A percentile compares a stretch with the other conserved stretches of the same genome.
These are phyloP conservation scores for Colletotrichum lupini DNA, from an alignment of 2,329 filamentous ascomycete species.

Conservation along the genomic window DNA sequence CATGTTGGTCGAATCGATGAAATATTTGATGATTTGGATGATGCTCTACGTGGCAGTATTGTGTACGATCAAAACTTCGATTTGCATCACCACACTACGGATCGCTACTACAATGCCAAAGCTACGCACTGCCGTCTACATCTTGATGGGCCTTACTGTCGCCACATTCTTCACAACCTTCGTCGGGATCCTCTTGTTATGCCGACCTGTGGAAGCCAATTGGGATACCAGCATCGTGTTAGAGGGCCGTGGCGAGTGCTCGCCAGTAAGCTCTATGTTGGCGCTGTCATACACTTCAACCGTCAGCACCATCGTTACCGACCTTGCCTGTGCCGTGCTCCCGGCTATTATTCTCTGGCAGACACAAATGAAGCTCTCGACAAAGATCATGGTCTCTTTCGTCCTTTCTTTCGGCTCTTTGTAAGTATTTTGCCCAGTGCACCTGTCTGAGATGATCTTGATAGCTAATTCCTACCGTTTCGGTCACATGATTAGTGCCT, in stretches of 20 bases:
- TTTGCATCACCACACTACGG: slow-evolving; percentile 48
- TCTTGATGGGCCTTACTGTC: slow-evolving; percentile 33
- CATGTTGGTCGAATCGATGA: slow-evolving; percentile 34
- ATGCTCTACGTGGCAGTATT: slow-evolving; percentile 39
- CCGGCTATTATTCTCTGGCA: slow-evolving; percentile 46
- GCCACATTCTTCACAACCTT: slow-evolving; percentile 44
- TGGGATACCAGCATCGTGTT: slow-evolving; percentile 43
- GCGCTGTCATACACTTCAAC: slow-evolving; percentile 43
- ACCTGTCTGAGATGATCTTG: background rate
- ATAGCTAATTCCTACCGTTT: background rate
- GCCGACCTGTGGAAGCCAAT: slow-evolving; percentile 38
- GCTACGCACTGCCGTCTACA: slow-evolving; percentile 39
- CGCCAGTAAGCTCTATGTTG: slow-evolving; percentile 37
- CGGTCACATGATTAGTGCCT: slow-evolving; percentile 33
- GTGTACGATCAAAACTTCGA: slow-evolving; percentile 45
- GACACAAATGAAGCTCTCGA: slow-evolving; percentile 43
- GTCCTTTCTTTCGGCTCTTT: slow-evolving; percentile 38
- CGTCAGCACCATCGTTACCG: slow-evolving; percentile 45
- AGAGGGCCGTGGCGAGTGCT: slow-evolving; percentile 37
- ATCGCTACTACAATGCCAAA: slow-evolving; percentile 40
- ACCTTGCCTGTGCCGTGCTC: slow-evolving; percentile 44
- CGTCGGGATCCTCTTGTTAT: slow-evolving; percentile 41
- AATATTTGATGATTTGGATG: slow-evolving; percentile 42
- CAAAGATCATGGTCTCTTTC: slow-evolving; percentile 35
- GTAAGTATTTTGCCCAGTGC: slow-evolving; percentile 32